A percentile compares a stretch with the other conserved stretches of the same genome.
phyloP scores from a whole-genome alignment of 2,329 filamentous ascomycete species.

The Botrytis paeoniae region DNA sequence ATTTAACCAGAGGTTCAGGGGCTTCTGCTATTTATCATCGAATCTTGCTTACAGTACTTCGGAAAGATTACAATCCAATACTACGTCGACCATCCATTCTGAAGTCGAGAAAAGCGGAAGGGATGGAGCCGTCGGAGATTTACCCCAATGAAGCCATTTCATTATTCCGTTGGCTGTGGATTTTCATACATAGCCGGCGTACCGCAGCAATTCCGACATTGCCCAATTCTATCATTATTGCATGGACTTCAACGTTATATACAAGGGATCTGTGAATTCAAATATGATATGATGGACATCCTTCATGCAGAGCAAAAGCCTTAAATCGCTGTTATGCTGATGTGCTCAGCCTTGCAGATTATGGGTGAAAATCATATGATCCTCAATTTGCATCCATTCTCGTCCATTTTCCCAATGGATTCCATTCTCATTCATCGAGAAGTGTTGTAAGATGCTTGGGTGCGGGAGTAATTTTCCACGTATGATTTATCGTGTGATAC shows the following conservation, averaged over 20 bases:
- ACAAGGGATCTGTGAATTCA: not conserved
- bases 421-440: not conserved
- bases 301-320: constrained; percentile 7
- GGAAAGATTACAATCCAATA: not conserved
- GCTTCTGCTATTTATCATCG: not conserved
- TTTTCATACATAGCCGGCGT: constrained; percentile 1
- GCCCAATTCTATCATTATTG: constrained; percentile 5
- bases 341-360: constrained; percentile 19
- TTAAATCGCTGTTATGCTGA: constrained; percentile 8
- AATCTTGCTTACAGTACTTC: not conserved
- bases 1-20: not conserved
- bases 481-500: constrained; percentile 28
- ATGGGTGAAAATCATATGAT: constrained; percentile 17
- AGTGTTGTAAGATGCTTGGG: not conserved
- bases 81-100: not conserved
- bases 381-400: not conserved
- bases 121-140: not conserved
- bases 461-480: not conserved
- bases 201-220: not conserved
- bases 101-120: not conserved
- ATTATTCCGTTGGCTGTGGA: not conserved
- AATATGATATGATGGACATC: constrained; percentile 2
- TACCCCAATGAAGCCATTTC: not conserved
- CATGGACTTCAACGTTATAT: constrained; percentile 2
- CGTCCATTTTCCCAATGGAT: not conserved